Evolutionary conservation across 1,284 basidiomycete genomes (phyloP), one percentile per base, ranked within the genome.

Genomic region (Volvariella volvacea): DNA sequence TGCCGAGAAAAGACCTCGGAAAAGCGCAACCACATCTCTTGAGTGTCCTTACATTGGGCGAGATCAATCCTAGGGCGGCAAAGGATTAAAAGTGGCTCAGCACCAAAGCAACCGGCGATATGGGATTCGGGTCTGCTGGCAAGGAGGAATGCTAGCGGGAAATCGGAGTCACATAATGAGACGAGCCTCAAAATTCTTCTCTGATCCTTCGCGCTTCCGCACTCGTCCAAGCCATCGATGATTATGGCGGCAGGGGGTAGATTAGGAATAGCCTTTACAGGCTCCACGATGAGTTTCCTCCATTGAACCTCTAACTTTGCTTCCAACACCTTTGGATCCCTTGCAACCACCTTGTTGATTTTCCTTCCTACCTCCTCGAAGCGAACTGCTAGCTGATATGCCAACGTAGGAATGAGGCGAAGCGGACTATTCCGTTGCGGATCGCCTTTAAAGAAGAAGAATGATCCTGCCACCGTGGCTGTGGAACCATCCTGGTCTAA

Each of bases 391-490:
- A 57, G 32, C 36, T 55, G 55, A 39, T 52, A 51, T 2, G 50
- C 49, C 12, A 55, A 43, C 4, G 54, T 55, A 7, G 54, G 45
- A 16, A 53, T 45, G 28, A 57, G 41, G 14, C 19, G 20, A 19
- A 41, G 40, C 16, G 36, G 45, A 25, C 45, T 34, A 34, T 45
- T 45, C 6, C 45, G 37, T 9, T 45, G 37, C 12, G 20, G 20
- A 2, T 38, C 41, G 7, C 39, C 28, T 22, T 48, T 44, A 2
- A 43, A 49, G 40, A 57, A 57, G 44, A 55, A 55, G 38, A 55
- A 54, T 17, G 38, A 21, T 16, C 19, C 38, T 17, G n/a, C 19
- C 6, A 39, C 38, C 20, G n/a, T 17, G 6, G 12, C 25, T 28
- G 6, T 12, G 25, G 25, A 28, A 12, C 12, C 6, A 12, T 6